These are phyloP conservation scores for Penicillium canescens DNA, from an alignment of 495 filamentous ascomycete genomes.

Conservation along the genomic window DNA sequence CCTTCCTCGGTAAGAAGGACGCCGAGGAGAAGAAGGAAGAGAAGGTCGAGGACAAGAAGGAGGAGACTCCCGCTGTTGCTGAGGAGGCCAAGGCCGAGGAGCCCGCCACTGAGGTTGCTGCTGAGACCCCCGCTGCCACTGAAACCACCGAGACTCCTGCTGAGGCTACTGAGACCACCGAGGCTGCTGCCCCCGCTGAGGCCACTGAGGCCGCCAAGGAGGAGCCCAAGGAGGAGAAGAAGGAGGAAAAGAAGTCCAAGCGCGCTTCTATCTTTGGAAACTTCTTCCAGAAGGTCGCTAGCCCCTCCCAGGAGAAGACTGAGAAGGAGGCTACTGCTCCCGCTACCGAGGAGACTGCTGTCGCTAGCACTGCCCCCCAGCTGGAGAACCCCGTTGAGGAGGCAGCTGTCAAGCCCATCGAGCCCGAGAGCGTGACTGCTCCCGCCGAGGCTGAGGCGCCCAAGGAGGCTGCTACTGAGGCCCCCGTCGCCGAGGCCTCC, in stretches of 20 bases:
- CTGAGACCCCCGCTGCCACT: conserved; percentile 23
- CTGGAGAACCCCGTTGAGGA: conserved; percentile 52
- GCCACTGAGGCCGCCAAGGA: conserved; percentile 24
- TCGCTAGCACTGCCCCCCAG: conserved; percentile 52
- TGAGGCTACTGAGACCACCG: conserved; percentile 19
- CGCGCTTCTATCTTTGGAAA: conserved; percentile 52
- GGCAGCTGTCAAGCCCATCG: conserved; percentile 41
- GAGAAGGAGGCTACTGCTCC: conserved; percentile 52
- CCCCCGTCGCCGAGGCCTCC: conserved; percentile 34
- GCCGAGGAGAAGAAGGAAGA: conserved; percentile 57
- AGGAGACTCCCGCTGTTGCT: conserved; percentile 40
- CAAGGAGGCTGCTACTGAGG: conserved; percentile 38
- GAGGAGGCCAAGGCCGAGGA: conserved; percentile 35
- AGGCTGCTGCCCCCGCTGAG: conserved; percentile 26
- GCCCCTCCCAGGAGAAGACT: conserved; percentile 52
- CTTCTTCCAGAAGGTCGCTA: conserved; percentile 57
- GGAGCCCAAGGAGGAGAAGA: conserved; percentile 33
- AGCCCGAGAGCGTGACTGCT: conserved; percentile 45
- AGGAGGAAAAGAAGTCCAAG: conserved; percentile 49
- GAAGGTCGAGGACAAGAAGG: conserved; percentile 43
- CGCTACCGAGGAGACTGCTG: conserved; percentile 39
- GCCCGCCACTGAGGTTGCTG: conserved; percentile 19
- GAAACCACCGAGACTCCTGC: conserved; percentile 29
- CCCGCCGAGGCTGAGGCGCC: conserved; percentile 42
- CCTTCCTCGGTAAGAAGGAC: conserved; percentile 73